Base-by-base conservation (phyloP, 306 rosid genomes). In the Potentilla sterilis region DNA sequence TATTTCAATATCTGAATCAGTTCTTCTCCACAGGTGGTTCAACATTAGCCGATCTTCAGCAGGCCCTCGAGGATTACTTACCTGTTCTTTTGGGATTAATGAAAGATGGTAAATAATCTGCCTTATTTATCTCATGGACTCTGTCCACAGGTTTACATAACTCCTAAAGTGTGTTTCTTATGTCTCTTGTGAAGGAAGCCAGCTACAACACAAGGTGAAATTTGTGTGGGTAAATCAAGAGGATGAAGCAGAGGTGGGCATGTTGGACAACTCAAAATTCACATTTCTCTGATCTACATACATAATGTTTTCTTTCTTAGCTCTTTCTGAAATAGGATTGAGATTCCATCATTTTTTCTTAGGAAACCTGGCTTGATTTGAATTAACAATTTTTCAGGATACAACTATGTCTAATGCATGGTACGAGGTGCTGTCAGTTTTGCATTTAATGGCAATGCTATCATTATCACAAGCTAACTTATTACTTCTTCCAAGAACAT, bases 371-470 rank as follows among this genome's bases (percentile, higher is more conserved):
- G 67, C 42, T 77, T 67, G 46, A 82, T 59, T 32, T 75, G 77
- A 73, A 59, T 77, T 62, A 22, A 75, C 65, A 34, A 69, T 69
- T 82, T 75, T 85, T 81, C 93, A 95, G 99, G 99, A 95, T 86
- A 95, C 99, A 67, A 75, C 92, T 78, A 87, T 90, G 80, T 89
- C 86, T 76, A 90, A 84, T 74, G 90, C 90, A 83, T 95, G 99
- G 99, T 95, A 89, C 57, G 99, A 95, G 85, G 96, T 95, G 86
- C 81, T 95, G 85, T 95, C 99, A 40, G 90, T 95, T 86, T 89
- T 95, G 87, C 97, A 92, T 77, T 83, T 92, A 86, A 90, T 92
- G 97, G 93, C 99, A 75, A 90, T 79, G 89, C 91, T 95, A 61
- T 90, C 87, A 62, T 85, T 90, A 74, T 92, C 92, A 61, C 91